Percentiles rank a stretch among this genome's conserved stretches.
Evolutionary conservation across 1,284 basidiomycete genomes (phyloP).

Genomic region (Melampsora medusae): DNA sequence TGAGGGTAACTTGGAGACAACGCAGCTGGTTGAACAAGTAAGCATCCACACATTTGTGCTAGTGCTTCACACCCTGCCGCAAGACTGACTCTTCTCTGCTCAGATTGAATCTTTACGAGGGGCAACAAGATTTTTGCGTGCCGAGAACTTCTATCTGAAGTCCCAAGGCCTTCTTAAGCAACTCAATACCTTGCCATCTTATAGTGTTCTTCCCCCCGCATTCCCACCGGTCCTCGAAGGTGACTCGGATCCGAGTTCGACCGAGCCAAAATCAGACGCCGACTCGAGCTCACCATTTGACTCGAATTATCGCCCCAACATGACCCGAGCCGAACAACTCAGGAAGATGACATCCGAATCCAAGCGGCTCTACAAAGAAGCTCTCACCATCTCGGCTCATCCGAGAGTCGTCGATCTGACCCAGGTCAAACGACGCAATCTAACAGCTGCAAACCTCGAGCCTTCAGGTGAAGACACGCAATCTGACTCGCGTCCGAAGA

Average conservation of each 20-base stretch:
- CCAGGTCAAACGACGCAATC: slow-evolving; percentile 14
- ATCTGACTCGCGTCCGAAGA: neutral
- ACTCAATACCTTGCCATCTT: slow-evolving; percentile 69
- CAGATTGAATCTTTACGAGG: slow-evolving; percentile 85
- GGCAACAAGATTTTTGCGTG: slow-evolving; percentile 81
- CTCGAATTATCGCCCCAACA: neutral
- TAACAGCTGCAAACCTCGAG: neutral
- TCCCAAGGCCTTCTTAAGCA: slow-evolving; percentile 80
- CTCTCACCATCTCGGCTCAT: slow-evolving; percentile 20
- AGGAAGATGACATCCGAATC: slow-evolving; percentile 29
- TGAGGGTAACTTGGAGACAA: slow-evolving; percentile 77
- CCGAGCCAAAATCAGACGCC: neutral
- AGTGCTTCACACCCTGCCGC: slow-evolving; percentile 20
- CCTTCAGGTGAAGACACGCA: neutral
- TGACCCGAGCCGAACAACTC: slow-evolving; percentile 14
- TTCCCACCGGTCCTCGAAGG: slow-evolving; percentile 45
- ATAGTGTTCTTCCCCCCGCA: slow-evolving; percentile 57
- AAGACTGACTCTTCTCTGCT: slow-evolving; percentile 36
- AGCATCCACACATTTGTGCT: slow-evolving; percentile 44
- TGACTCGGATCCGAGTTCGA: slow-evolving; percentile 9
- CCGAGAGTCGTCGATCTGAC: slow-evolving; percentile 37
- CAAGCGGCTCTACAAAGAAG: slow-evolving; percentile 28
- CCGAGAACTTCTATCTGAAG: slow-evolving; percentile 87
- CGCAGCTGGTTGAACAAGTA: slow-evolving; percentile 79
- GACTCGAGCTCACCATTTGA: neutral